Percentiles rank a stretch among this genome's conserved stretches.
phyloP scores from a whole-genome alignment of 441 rosid species.

The Adansonia gregorii region DNA sequence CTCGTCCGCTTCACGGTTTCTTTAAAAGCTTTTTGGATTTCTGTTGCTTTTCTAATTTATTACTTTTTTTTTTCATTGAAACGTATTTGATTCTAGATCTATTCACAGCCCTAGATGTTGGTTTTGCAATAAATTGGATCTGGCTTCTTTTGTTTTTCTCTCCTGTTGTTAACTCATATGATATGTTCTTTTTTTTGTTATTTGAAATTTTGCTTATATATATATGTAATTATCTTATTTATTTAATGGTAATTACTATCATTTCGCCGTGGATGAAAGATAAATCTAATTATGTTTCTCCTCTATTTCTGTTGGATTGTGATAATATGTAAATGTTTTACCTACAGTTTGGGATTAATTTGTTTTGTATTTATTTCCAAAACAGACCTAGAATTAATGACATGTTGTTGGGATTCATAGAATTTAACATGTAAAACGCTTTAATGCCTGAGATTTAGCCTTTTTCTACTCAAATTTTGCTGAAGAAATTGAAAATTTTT shows the following conservation, averaged over 20 bases:
- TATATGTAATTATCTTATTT: not conserved
- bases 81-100: conserved; percentile 16
- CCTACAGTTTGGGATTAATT: conserved; percentile 22
- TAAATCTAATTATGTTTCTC: not conserved
- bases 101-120: conserved; percentile 9
- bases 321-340: conserved; percentile 9
- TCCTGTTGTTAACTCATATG: not conserved
- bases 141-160: not conserved
- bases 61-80: conserved; percentile 17
- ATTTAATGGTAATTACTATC: not conserved
- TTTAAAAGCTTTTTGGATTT: not conserved
- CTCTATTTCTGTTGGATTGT: not conserved
- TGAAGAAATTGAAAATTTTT: conserved; percentile 23
- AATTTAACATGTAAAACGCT: not conserved
- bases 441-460: not conserved
- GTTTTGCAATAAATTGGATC: conserved; percentile 16
- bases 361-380: conserved; percentile 22
- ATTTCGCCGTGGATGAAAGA: not conserved
- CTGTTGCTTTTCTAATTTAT: not conserved
- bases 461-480: conserved; percentile 5
- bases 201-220: too few relatives aligned
- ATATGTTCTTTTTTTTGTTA: too few relatives aligned
- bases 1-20: not conserved
- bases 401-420: conserved; percentile 19
- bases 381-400: not conserved